phyloP scores from a whole-genome alignment of 495 filamentous ascomycete species.

The Aspergillus asperescens region DNA sequence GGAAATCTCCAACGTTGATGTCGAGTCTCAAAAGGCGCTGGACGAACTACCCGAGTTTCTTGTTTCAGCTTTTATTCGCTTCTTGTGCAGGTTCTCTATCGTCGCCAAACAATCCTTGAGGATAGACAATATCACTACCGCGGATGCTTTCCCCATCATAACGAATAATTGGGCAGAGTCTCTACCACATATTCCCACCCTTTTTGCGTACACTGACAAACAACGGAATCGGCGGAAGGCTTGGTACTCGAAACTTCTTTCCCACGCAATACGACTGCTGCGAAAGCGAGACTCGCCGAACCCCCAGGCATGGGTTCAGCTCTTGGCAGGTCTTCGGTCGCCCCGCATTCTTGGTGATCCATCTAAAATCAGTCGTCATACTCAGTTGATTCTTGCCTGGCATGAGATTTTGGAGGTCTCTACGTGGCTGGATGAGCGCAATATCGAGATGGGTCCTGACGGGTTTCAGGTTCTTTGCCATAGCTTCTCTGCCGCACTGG shows the following conservation, averaged over 20 bases:
- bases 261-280: conserved; percentile 43
- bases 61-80: conserved; percentile 45
- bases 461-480: conserved; percentile 45
- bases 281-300: conserved; percentile 26
- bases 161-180: conserved; percentile 8
- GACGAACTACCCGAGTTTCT: conserved; percentile 35
- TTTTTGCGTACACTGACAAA: conserved; percentile 21
- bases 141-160: conserved; percentile 31
- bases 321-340: conserved; percentile 28
- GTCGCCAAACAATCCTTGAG: background rate
- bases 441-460: conserved; percentile 35
- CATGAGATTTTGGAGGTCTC: conserved; percentile 31
- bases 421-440: conserved; percentile 34
- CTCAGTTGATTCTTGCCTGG: conserved; percentile 41
- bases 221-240: conserved; percentile 7
- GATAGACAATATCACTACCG: conserved; percentile 24
- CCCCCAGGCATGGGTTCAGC: conserved; percentile 37
- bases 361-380: conserved; percentile 17
- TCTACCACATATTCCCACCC: conserved; percentile 11
- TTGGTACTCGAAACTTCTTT: conserved; percentile 29
- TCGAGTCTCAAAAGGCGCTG: conserved; percentile 19
- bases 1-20: conserved; percentile 14
- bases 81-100: conserved; percentile 36
- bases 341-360: conserved; percentile 16
- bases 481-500: conserved; percentile 39